Evolutionary conservation across 768 basidiomycete species (phyloP), one percentile per base, ranked within the genome.

Genomic region (Glaciozyma antarctica): DNA sequence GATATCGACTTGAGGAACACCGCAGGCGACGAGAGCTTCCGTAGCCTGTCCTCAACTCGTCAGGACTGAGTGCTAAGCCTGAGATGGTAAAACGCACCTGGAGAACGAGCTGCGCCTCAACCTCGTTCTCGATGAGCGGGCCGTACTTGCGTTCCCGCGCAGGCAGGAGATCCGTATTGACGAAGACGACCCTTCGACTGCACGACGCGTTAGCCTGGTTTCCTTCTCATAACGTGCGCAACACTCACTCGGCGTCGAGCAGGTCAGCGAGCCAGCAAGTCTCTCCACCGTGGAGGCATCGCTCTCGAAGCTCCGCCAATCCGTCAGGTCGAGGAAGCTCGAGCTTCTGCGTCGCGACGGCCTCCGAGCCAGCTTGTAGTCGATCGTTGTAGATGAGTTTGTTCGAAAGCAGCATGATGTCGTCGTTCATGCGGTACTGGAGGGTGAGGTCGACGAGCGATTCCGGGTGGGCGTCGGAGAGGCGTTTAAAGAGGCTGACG

Each of bases 381-480:
- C 86, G 81, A 64, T 86, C 82, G 15, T 82, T 79, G 72, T 98
- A 98, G 15, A 97, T 85, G 55, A 98, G 84, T 62, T 80, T 81
- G 76, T 97, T 98, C 2, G 88, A 89, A 13, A 98, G 79, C 15
- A 82, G 74, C 93, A 97, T 97, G 75, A 98, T 95, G 66, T 94
- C 91, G 62, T 83, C 83, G 76, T 94, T 97, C 95, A 98, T 98
- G 53, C 95, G 82, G 75, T 98, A 99, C 74, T 99, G 95, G 63
- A 87, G 81, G 0, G 83, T 81, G 51, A 99, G 82, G 69, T 95
- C 88, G 28, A 88, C 84, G 41, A 95, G 88, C 2, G 91, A 85
- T 19, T 60, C 45, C 3, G 74, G 74, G 72, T 97, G 90, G 0
- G 88, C 85, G 49, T 90, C 86, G 0, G 90, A 91, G 7, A 99